These are phyloP conservation scores for Aspergillus intermedius DNA, from an alignment of 2,329 filamentous ascomycete genomes.

Conservation along the genomic window DNA sequence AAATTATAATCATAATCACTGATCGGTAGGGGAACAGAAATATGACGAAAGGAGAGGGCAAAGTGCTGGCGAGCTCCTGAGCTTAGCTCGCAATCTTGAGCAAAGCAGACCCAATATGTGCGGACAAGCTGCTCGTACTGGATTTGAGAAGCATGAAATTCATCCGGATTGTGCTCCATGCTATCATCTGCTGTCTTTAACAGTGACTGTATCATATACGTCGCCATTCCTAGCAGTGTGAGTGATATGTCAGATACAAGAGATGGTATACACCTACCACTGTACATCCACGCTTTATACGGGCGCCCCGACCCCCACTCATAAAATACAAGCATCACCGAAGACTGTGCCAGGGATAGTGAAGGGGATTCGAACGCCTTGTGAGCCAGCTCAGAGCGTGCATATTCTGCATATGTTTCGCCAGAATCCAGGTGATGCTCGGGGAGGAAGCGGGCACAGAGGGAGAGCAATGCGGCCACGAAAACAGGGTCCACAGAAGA, in stretches of 20 bases:
- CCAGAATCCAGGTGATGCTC: slow-evolving; percentile 18
- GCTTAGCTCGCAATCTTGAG: slow-evolving; percentile 32
- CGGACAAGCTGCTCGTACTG: slow-evolving; percentile 34
- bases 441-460: slow-evolving; percentile 29
- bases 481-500: slow-evolving; percentile 29
- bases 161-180: slow-evolving; percentile 30
- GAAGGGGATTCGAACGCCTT: slow-evolving; percentile 29
- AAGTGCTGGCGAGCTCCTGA: slow-evolving; percentile 33
- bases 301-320: slow-evolving; percentile 31
- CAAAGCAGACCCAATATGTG: slow-evolving; percentile 34
- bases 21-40: slow-evolving; percentile 31
- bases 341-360: slow-evolving; percentile 28
- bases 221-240: slow-evolving; percentile 26
- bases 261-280: slow-evolving; percentile 17
- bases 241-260: slow-evolving; percentile 3
- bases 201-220: slow-evolving; percentile 34
- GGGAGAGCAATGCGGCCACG: slow-evolving; percentile 26
- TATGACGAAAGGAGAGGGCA: slow-evolving; percentile 31
- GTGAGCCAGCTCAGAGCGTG: slow-evolving; percentile 23
- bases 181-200: slow-evolving; percentile 32
- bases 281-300: slow-evolving; percentile 36
- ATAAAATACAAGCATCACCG: slow-evolving; percentile 32
- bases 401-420: slow-evolving; percentile 28
- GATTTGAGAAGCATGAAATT: slow-evolving; percentile 26
- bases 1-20: slow-evolving; percentile 32